phyloP scores from a whole-genome alignment of 1,284 basidiomycete genomes.

The Agroathelia rolfsii region DNA sequence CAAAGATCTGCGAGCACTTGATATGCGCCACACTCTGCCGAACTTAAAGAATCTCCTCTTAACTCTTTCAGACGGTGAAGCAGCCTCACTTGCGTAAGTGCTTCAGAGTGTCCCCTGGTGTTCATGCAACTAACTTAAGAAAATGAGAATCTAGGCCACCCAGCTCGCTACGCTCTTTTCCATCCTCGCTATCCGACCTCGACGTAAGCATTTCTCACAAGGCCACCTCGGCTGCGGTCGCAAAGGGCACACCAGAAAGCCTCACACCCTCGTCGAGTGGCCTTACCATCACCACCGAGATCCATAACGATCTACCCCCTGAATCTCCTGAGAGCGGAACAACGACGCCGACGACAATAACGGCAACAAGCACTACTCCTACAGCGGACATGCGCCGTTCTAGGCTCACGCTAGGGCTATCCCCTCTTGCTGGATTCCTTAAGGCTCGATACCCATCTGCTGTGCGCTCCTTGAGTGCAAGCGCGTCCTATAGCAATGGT shows the following conservation, averaged over 20 bases:
- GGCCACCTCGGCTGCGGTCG: slow-evolving; percentile 19
- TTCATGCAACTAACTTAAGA: slow-evolving; percentile 16
- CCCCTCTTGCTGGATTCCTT: slow-evolving; percentile 55
- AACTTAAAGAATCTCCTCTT: slow-evolving; percentile 92
- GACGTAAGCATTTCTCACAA: slow-evolving; percentile 25
- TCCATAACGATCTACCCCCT: slow-evolving; percentile 15
- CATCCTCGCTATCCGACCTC: slow-evolving; percentile 13
- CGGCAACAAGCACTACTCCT: slow-evolving; percentile 19
- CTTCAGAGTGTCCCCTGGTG: not conserved
- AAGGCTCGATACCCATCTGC: slow-evolving; percentile 47
- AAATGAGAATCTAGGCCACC: slow-evolving; percentile 17
- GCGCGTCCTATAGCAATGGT: slow-evolving; percentile 6
- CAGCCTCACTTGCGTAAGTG: slow-evolving; percentile 36
- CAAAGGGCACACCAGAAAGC: slow-evolving; percentile 14
- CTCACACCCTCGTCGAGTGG: slow-evolving; percentile 39
- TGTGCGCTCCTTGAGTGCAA: too few species aligned
- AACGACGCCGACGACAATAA: slow-evolving; percentile 37
- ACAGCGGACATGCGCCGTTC: slow-evolving; percentile 26
- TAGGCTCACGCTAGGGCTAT: slow-evolving; percentile 42
- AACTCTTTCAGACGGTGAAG: slow-evolving; percentile 68
- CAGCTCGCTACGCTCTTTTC: slow-evolving; percentile 4
- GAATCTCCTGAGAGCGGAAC: slow-evolving; percentile 37
- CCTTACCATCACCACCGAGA: slow-evolving; percentile 26
- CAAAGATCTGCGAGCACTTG: slow-evolving; percentile 76
- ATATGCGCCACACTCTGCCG: slow-evolving; percentile 92